Percentiles rank a stretch among this genome's conserved stretches.
phyloP scores from a whole-genome alignment of 148 eudicot species.

The Amaranthus hypochondriacus region DNA sequence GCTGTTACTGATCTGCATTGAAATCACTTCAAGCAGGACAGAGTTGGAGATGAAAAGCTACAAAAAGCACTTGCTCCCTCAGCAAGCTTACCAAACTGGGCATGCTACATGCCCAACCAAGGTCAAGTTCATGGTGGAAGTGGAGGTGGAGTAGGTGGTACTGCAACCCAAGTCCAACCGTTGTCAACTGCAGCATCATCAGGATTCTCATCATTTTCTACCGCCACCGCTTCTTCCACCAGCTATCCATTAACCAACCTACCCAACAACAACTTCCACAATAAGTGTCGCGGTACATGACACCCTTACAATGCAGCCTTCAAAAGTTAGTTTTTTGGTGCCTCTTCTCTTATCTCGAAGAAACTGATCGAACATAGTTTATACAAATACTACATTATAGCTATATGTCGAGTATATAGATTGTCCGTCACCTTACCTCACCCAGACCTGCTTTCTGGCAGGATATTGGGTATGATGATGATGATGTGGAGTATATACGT shows the following conservation, averaged over 20 bases:
- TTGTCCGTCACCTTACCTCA: too few species aligned
- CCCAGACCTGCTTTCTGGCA: too few species aligned
- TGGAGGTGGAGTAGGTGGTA: conserved; percentile 20
- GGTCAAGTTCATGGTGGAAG: conserved; percentile 24
- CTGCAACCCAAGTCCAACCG: conserved; percentile 33
- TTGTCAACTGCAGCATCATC: conserved; percentile 83
- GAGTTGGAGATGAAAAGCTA: conserved; percentile 13
- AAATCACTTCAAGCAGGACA: conserved; percentile 23
- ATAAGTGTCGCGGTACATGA: conserved; percentile 17
- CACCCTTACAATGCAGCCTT: not conserved
- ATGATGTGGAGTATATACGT: not conserved
- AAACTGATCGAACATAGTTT: conserved; percentile 25
- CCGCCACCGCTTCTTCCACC: conserved; percentile 26
- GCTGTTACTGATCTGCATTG: not conserved
- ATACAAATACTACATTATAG: conserved; percentile 14
- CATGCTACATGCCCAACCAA: conserved; percentile 28
- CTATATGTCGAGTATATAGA: conserved; percentile 1
- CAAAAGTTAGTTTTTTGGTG: not conserved
- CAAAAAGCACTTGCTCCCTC: conserved; percentile 19
- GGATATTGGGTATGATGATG: too few species aligned
- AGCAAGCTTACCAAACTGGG: conserved; percentile 23
- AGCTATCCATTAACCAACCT: conserved; percentile 11
- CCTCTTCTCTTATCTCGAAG: not conserved
- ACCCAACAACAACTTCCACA: conserved; percentile 8
- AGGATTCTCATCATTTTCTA: conserved; percentile 69